Conservation (phyloP, 805 yeast genomes). For the Wickerhamomyces chambardii region DNA sequence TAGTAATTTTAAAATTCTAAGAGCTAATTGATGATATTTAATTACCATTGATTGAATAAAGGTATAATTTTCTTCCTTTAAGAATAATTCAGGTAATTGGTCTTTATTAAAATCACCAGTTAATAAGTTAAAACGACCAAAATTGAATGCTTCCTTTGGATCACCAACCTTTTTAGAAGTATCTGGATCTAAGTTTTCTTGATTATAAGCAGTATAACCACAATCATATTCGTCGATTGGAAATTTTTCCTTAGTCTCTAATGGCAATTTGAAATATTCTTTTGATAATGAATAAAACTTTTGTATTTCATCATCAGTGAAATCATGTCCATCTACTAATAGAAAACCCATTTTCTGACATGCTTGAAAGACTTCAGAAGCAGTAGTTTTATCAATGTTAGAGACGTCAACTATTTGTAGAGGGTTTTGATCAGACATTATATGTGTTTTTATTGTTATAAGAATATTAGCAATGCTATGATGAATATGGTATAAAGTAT, state of each 20-base stretch:
- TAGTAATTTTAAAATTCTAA: constrained; percentile 41
- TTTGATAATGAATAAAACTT: constrained; percentile 38
- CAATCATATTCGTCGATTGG: constrained; percentile 46
- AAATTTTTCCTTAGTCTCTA: constrained; percentile 37
- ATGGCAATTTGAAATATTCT: constrained; percentile 40
- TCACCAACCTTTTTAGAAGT: constrained; percentile 30
- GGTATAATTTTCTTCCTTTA: constrained; percentile 29
- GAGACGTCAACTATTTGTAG: constrained; percentile 51
- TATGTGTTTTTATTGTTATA: too few species aligned
- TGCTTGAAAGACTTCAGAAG: constrained; percentile 43
- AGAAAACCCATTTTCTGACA: constrained; percentile 59
- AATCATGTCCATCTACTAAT: constrained; percentile 61
- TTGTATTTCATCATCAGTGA: constrained; percentile 44
- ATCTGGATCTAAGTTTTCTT: constrained; percentile 33
- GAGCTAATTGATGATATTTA: constrained; percentile 42
- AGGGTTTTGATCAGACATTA: constrained; percentile 27
- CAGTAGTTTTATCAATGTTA: constrained; percentile 29
- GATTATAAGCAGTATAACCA: constrained; percentile 50
- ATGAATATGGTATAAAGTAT: too few species aligned
- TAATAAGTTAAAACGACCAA: constrained; percentile 41
- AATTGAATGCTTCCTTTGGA: constrained; percentile 65
- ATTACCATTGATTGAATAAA: constrained; percentile 27
- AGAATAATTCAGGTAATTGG: constrained; percentile 44
- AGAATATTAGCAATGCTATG: too few species aligned
- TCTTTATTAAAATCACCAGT: constrained; percentile 35